Evolutionary conservation across 2,329 filamentous ascomycete genomes (phyloP).

Genomic region (Ophiostoma piceae): DNA sequence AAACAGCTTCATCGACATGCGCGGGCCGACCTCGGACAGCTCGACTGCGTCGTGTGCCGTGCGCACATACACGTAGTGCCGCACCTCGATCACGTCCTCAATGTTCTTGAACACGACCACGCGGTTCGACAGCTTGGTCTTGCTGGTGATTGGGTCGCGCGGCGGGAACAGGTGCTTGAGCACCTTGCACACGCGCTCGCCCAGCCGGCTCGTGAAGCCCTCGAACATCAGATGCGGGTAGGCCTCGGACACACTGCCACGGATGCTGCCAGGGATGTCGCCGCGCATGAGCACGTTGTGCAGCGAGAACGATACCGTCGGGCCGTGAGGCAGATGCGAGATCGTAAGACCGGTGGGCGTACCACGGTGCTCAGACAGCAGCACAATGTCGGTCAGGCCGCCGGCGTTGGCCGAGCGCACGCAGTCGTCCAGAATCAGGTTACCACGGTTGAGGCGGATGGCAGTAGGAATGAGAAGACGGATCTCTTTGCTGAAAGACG

Average conservation of each 20-base stretch:
- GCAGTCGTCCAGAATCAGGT: slow-evolving; percentile 78
- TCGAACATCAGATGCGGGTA: slow-evolving; percentile 97
- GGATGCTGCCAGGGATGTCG: slow-evolving; percentile 82
- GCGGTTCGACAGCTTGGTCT: slow-evolving; percentile 73
- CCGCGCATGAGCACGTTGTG: slow-evolving; percentile 87
- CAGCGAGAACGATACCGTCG: slow-evolving; percentile 76
- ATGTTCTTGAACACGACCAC: slow-evolving; percentile 94
- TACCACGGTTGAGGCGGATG: slow-evolving; percentile 87
- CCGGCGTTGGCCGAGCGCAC: slow-evolving; percentile 74
- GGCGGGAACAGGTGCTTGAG: slow-evolving; percentile 93
- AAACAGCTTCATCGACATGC: slow-evolving; percentile 96
- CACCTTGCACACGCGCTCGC: slow-evolving; percentile 78
- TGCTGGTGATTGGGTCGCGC: slow-evolving; percentile 65
- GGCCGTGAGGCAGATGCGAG: slow-evolving; percentile 82
- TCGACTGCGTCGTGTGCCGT: slow-evolving; percentile 88
- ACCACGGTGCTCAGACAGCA: slow-evolving; percentile 88
- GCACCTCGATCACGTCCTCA: slow-evolving; percentile 87
- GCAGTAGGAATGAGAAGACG: slow-evolving; percentile 73
- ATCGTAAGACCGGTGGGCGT: slow-evolving; percentile 76
- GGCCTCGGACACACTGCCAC: slow-evolving; percentile 83
- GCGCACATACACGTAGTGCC: slow-evolving; percentile 74
- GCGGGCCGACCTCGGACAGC: slow-evolving; percentile 80
- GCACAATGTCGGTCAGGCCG: slow-evolving; percentile 75
- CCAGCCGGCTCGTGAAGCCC: slow-evolving; percentile 76
- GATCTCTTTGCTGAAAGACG: slow-evolving; percentile 83